Evolutionary conservation across 306 rosid species (phyloP), one percentile per base, ranked within the genome.

Genomic region (Cicer pinnatifidum): DNA sequence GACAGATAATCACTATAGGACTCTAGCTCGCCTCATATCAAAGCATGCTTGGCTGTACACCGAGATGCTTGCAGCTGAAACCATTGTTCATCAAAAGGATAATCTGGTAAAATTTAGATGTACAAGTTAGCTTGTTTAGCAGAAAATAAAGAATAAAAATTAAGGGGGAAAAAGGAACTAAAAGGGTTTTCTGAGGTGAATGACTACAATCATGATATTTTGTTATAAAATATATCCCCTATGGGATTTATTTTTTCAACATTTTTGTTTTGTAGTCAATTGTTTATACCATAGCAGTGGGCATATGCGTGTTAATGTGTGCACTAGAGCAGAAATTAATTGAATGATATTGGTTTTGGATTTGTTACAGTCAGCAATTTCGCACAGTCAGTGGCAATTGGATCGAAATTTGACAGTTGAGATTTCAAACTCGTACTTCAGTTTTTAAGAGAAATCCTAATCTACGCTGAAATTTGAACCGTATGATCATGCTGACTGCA

Each of bases 21-120:
- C 97, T 57, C 87, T 94, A 68, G 97, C 97, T 2, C 89, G 96
- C 63, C 77, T 91, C 60, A 82, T 91, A 53, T 88, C 98, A 0
- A 94, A 89, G 69, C 97, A 91, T 4, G 96, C 97, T 40, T 94
- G 98, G 98, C 90, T 94, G 38, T 94, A 85, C 67, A 94, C 95
- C 0, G 98, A 94, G 88, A 94, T 94, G 98, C 84, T 91, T 80
- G 92, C 97, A 11, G 96, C 97, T 6, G 95, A 91, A 77, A 94
- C 97, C 16, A 89, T 91, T 82, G 96, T 91, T 33, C 82, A 91
- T 68, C 97, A 94, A 71, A 81, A 89, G 68, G 91, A 86, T 71
- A 85, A 94, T 84, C 89, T 91, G 87, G 98, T 94, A 89, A 89
- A 82, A 67, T 72, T 68, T 80, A 69, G 51, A 78, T 16, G 44